Base-by-base conservation (phyloP, 192 early-diverging fungal species). In the Chytriomyces hyalinus region DNA sequence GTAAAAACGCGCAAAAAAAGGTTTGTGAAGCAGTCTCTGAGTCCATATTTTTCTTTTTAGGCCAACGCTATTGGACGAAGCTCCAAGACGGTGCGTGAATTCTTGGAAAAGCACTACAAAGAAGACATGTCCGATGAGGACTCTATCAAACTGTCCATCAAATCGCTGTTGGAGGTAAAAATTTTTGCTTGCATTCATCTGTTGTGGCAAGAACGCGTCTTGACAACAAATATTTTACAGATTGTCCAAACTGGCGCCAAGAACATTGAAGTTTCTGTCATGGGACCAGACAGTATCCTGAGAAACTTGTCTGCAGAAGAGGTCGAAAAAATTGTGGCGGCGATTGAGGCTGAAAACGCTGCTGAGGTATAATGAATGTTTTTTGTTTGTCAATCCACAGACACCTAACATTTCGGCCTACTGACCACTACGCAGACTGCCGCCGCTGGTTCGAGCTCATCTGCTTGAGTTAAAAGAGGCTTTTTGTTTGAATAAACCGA, bases 201-300 rank as follows among this genome's bases (percentile, higher is more conserved):
- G 17, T 28, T 26, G 20, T n/a, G 59, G 17, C 15, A 61, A 4
- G 65, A 10, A 13, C 20, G 3, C 28, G 36, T 67, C 5, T 48
- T 15, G 43, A n/a, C 46, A 10, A 2, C 47, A 17, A 74, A 65
- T 47, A 36, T 36, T 36, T 36, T 36, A 20, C 68, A 91, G 89
- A 94, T 98, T 75, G 97, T 99, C 67, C 97, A 99, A 89, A 99
- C 96, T 5, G 97, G 97, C 49, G 94, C 97, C 69, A 99, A 99
- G 90, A 99, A 99, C 82, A 99, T 99, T 86, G 97, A 99, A 80
- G 92, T 99, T 79, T 93, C 94, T 13, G 86, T 94, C 22, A 96
- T 98, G 93, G 93, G 92, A 50, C 77, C 84, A 20, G 92, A 95
- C 74, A 86, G 90, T 66, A 81, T 87, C 28, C 79, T 92, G 15